phyloP scores from a whole-genome alignment of 2,329 filamentous ascomycete genomes.

The Pochonia chlamydosporia region DNA sequence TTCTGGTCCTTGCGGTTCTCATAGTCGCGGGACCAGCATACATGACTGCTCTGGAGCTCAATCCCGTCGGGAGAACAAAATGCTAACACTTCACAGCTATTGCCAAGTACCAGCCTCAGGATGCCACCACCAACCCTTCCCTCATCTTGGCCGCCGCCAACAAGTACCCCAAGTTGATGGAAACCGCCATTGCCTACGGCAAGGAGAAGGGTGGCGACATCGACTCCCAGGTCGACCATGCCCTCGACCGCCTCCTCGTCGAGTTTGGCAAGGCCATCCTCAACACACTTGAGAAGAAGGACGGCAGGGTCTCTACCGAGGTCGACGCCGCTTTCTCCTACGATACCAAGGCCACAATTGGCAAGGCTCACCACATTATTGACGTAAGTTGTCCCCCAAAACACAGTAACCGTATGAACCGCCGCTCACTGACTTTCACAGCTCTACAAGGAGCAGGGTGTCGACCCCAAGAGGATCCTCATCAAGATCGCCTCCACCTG shows the following conservation, averaged over 20 bases:
- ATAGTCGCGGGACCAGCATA: neutral
- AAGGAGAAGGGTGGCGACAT: conserved; percentile 66
- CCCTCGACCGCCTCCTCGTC: conserved; percentile 90
- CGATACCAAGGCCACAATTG: conserved; percentile 82
- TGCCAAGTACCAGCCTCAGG: conserved; percentile 99
- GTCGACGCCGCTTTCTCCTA: conserved; percentile 96
- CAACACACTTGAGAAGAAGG: no score
- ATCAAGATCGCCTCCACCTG: conserved; percentile 99
- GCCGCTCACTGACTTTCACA: conserved; percentile 31
- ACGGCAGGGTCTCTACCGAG: conserved; percentile 98
- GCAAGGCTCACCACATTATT: conserved; percentile 97
- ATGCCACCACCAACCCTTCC: conserved; percentile 99
- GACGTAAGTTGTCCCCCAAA: conserved; percentile 56
- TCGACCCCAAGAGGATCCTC: conserved; percentile 87
- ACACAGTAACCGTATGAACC: no score
- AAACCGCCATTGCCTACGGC: conserved; percentile 76
- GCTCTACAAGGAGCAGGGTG: conserved; percentile 91
- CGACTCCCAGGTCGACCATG: conserved; percentile 80
- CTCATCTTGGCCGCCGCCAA: conserved; percentile 97
- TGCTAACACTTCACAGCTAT: conserved; percentile 58
- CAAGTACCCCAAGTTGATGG: conserved; percentile 93
- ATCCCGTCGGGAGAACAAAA: neutral
- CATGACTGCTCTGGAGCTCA: neutral
- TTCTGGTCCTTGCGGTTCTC: neutral
- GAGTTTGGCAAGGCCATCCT: conserved; percentile 98